A percentile compares a stretch with the other conserved stretches of the same genome.
Conservation (phyloP, 306 rosid species). For the Rubus parviflorus region DNA sequence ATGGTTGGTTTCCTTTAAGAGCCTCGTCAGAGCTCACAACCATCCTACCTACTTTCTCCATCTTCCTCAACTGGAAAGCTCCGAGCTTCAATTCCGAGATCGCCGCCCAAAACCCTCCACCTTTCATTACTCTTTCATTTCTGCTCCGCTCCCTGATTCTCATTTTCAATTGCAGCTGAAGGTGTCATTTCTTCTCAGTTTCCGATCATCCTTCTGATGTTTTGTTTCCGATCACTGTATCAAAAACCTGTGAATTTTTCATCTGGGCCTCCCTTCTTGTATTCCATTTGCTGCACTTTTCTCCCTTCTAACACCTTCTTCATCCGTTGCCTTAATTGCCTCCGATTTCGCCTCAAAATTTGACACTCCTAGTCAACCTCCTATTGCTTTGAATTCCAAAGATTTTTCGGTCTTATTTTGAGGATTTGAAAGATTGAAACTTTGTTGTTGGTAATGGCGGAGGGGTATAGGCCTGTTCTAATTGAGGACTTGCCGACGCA, state of each 20-base stretch:
- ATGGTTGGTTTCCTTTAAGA: not conserved
- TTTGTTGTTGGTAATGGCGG: slow-evolving; percentile 32
- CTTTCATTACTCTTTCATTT: not conserved
- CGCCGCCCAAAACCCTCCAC: not conserved
- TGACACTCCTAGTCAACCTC: slow-evolving; percentile 25
- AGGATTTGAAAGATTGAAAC: not conserved
- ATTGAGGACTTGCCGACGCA: slow-evolving; percentile 52
- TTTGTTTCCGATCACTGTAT: slow-evolving; percentile 61
- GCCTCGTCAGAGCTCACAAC: not conserved
- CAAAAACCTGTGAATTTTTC: slow-evolving; percentile 49
- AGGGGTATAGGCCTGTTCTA: slow-evolving; percentile 31
- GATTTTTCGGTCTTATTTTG: not conserved
- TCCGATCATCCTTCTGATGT: slow-evolving; percentile 51
- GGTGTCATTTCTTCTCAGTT: too few species aligned
- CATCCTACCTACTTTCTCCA: not conserved
- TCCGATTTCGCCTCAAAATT: slow-evolving; percentile 46
- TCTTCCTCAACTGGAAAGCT: not conserved
- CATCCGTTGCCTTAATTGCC: slow-evolving; percentile 62
- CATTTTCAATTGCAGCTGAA: too few species aligned
- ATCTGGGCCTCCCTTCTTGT: slow-evolving; percentile 51
- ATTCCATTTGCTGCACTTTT: slow-evolving; percentile 65
- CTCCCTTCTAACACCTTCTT: slow-evolving; percentile 82
- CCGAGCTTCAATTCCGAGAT: not conserved
- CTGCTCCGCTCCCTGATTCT: not conserved
- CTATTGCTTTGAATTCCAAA: not conserved